These are phyloP conservation scores for Pseudocercospora vitis DNA, from an alignment of 2,329 filamentous ascomycete species.

Conservation along the genomic window DNA sequence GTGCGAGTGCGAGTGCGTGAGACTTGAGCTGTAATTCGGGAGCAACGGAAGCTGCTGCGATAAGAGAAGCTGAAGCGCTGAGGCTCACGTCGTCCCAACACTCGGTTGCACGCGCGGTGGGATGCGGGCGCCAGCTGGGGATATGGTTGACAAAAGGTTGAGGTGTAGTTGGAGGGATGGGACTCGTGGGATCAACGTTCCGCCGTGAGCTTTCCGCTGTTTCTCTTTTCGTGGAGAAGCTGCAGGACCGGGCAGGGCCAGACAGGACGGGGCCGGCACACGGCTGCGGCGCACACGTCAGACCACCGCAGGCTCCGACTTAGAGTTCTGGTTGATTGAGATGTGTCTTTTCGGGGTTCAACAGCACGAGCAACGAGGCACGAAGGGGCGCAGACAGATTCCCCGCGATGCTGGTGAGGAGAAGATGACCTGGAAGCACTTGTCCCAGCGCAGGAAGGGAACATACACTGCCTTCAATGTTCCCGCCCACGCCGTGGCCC, in stretches of 20 bases:
- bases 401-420: no score
- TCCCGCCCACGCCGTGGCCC: neutral
- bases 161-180: neutral
- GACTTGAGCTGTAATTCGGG: neutral
- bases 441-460: no score
- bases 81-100: conserved; percentile 2
- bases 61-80: neutral
- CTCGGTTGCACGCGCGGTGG: neutral
- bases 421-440: no score
- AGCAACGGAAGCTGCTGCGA: neutral
- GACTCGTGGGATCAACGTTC: conserved; percentile 1
- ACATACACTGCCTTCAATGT: neutral
- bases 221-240: conserved; percentile 6
- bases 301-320: neutral
- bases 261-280: neutral
- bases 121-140: conserved; percentile 2
- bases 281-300: conserved; percentile 5
- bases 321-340: neutral
- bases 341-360: neutral
- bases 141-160: conserved; percentile 6
- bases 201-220: neutral
- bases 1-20: conserved; percentile 5
- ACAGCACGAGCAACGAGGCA: no score
- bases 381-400: no score
- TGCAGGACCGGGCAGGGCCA: neutral